phyloP scores from a whole-genome alignment of 2,329 filamentous ascomycete genomes.

The Sporothrix humicola region DNA sequence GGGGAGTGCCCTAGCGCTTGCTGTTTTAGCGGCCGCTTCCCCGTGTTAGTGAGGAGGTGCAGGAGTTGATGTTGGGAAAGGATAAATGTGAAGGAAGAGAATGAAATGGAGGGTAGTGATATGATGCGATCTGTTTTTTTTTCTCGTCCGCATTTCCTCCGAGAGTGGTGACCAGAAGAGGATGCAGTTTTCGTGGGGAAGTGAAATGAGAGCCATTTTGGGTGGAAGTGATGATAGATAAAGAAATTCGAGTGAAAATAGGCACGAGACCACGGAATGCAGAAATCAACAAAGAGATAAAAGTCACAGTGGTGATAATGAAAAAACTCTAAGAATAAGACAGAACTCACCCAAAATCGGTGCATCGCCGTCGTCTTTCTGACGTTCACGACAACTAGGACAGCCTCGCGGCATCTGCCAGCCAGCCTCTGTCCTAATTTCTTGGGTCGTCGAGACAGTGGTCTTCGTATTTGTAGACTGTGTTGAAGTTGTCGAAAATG shows the following conservation, averaged over 20 bases:
- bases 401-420: slow-evolving; percentile 29
- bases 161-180: background rate
- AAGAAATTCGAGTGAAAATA: background rate
- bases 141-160: slow-evolving; percentile 4
- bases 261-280: background rate
- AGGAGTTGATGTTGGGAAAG: background rate
- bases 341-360: slow-evolving; percentile 15
- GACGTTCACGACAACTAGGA: slow-evolving; percentile 28
- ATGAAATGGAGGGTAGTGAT: background rate
- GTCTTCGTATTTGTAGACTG: background rate
- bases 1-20: slow-evolving; percentile 8
- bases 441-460: background rate
- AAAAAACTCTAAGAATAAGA: background rate
- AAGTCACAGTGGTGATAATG: background rate
- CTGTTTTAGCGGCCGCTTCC: slow-evolving; percentile 20
- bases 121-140: background rate
- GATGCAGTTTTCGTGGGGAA: slow-evolving; percentile 6
- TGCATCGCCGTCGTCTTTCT: slow-evolving; percentile 17
- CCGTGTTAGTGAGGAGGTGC: background rate
- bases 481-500: background rate
- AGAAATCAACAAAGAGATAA: background rate
- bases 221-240: background rate
- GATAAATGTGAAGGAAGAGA: background rate
- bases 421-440: background rate
- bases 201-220: background rate